Base-by-base conservation (phyloP, 164 flowering plant genomes). In the Vitis amurensis region DNA sequence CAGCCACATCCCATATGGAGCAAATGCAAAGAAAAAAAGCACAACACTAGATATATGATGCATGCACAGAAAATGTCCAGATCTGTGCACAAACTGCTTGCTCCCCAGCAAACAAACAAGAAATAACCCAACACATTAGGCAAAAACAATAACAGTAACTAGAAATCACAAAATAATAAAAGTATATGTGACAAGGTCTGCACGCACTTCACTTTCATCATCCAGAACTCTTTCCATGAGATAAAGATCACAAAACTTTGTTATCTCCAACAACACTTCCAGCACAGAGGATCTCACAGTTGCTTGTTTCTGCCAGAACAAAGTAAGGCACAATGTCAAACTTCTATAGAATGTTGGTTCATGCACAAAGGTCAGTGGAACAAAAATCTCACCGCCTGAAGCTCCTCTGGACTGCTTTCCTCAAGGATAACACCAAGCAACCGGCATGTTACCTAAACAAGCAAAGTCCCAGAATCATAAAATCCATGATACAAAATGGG, bases 141-240 rank as follows among this genome's bases (percentile, higher is more conserved):
- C 44, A 50, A 51, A 12, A 53, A 53, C 13, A 12, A 16, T 7
- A 30, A 61, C 11, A 9, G 3, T 10, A 3, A 47, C 12, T 3
- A 58, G 44, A 11, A 31, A 63, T 31, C 7, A 70, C 12, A 67
- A 29, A n/a, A 56, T 14, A 48, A 58, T 14, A 48, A 58, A 3
- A 56, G 23, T 50, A 12, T 29, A 58, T 51, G 9, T 15, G 69
- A 75, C 15, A 69, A 72, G 72, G 55, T 64, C 30, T 23, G 17
- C 29, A 76, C 89, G 29, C 71, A 95, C 99, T 79, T 88, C 97
- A 56, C 88, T 90, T 76, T 90, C 97, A 81, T 95, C 99, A 61
- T 95, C 98, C 31, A 93, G 72, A 68, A 95, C 91, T 84, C 93
- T 89, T 80, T 95, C 99, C 99, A 95, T 93, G 66, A 93, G 94